Base-by-base conservation (phyloP, 2,329 filamentous ascomycete species). In the Aspergillus clavatus region DNA sequence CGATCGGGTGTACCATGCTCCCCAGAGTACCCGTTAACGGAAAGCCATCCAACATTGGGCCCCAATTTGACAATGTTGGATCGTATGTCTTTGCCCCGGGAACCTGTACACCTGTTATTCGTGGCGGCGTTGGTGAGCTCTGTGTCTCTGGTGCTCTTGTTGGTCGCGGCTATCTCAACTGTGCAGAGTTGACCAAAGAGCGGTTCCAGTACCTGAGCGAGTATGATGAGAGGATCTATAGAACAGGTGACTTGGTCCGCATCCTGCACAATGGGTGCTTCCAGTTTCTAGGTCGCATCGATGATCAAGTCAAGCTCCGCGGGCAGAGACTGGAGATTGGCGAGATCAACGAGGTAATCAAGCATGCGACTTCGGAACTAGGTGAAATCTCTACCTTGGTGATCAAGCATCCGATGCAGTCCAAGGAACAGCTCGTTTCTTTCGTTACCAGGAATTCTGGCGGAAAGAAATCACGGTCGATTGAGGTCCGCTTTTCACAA, bases 231-330 rank as follows among this genome's bases (percentile, higher is more conserved):
- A 74, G 81, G 3, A 77, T 95, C 0, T 97, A 96, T 60, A 81
- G 89, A 5, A 96, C 91, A 0, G 90, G 90, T 0, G 90, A 97
- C 62, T 75, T 96, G 0, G 90, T 95, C 1, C 78, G 90, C 5
- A 75, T 95, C 12, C 69, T 95, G 6, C 76, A 89, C 42, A 86
- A 96, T 62, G 83, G 81, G 1, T 88, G 84, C 35, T 90, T 95
- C 53, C 86, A 91, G 45, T 96, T 96, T 60, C 74, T 94, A 2
- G 90, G 91, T 2, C 81, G 91, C 11, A 86, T 85, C 5, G 91
- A 97, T 60, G 89, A 95, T 44, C 90, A 97, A 66, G 84, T 95
- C 51, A 97, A 97, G 63, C 76, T 96, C 3, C 82, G 91, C 8
- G 90, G 90, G 0, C 90, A 96, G 63, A 78, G 90, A 11, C 76